Evolutionary conservation across 257 asterid species (phyloP).

Genomic region (Nicotiana knightiana): DNA sequence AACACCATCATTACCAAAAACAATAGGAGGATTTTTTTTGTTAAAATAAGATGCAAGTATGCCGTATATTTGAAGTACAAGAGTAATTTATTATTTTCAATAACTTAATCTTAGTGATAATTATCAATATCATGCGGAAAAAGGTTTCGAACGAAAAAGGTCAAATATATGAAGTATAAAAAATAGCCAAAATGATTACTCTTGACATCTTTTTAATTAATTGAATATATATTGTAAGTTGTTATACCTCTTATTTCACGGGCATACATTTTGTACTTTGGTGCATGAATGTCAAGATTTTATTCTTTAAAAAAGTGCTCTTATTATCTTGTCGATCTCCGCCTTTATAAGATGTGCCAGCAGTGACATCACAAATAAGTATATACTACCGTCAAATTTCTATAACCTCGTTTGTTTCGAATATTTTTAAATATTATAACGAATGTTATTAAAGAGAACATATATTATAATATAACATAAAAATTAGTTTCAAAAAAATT

Average conservation of each 20-base stretch:
- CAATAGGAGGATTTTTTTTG: too few species aligned
- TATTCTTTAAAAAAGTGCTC: background rate
- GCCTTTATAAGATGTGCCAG: background rate
- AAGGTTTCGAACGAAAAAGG: background rate
- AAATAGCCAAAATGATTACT: background rate
- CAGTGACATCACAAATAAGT: background rate
- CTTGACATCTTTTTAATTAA: background rate
- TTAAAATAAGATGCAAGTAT: background rate
- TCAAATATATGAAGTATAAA: background rate
- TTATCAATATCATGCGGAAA: background rate
- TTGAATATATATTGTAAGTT: background rate
- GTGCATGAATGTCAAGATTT: conserved; percentile 3
- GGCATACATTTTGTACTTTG: background rate
- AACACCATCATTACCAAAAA: too few species aligned
- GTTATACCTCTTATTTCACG: background rate
- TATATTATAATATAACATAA: too few species aligned
- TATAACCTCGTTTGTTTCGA: too few species aligned
- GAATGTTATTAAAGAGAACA: too few species aligned
- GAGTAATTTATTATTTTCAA: background rate
- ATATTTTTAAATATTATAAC: too few species aligned
- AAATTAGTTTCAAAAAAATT: too few species aligned
- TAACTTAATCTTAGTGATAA: background rate
- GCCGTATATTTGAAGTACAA: background rate
- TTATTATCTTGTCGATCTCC: background rate
- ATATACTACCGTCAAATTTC: too few species aligned